Conservation (phyloP, 805 yeast genomes). For the Saccharomycopsis sp. region DNA sequence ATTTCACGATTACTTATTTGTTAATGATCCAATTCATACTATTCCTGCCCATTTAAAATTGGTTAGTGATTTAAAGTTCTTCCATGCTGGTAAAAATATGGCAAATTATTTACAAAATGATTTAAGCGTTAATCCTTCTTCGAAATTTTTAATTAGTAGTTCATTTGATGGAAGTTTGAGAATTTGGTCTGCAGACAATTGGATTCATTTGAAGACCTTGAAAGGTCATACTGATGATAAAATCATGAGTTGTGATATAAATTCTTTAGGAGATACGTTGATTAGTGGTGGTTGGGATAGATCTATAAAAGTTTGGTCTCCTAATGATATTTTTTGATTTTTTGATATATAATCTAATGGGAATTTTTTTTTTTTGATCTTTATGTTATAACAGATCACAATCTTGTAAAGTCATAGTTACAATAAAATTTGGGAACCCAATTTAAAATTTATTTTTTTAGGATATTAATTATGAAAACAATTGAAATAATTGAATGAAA, state of each 20-base stretch:
- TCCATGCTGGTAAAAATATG: conserved; percentile 21
- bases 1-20: conserved; percentile 11
- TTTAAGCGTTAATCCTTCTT: conserved; percentile 26
- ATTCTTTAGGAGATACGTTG: conserved; percentile 31
- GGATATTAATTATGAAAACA: no score
- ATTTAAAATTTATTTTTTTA: no score
- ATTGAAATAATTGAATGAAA: background rate
- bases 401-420: no score
- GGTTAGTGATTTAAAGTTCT: conserved; percentile 55
- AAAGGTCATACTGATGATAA: conserved; percentile 50
- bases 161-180: conserved; percentile 66
- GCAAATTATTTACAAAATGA: conserved; percentile 25
- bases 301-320: conserved; percentile 47
- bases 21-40: conserved; percentile 24
- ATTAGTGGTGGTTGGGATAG: conserved; percentile 81
- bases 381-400: no score
- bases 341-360: background rate
- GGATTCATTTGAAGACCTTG: conserved; percentile 47
- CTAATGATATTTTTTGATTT: background rate
- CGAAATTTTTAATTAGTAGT: conserved; percentile 44
- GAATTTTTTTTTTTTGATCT: no score
- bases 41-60: conserved; percentile 70
- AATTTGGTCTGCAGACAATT: conserved; percentile 58
- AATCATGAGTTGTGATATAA: conserved; percentile 59
- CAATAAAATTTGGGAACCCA: no score